Base-by-base conservation (phyloP, 2,329 filamentous ascomycete species). In the Fusarium annulatum region DNA sequence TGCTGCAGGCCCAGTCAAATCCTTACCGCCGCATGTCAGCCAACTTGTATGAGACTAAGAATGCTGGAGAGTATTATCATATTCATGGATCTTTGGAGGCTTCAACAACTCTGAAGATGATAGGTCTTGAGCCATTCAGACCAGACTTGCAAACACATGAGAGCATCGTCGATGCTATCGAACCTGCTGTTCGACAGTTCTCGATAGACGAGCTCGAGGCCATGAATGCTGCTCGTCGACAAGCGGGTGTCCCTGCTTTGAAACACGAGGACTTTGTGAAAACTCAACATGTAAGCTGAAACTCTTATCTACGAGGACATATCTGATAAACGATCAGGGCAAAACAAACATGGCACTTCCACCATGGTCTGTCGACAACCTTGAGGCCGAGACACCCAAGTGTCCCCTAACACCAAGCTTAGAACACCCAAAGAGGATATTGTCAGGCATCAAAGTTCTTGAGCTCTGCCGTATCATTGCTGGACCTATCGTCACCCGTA, bases 391-490 rank as follows among this genome's bases (percentile, higher is more conserved):
- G 10, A 88, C 90, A 6, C 86, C 86, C 6, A 85, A 86, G 12
- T 79, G 81, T 7, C 84, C 83, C 11, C 76, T 89, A 58, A 65
- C 78, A 16, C 46, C 63, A 7, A 71, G 28, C 3, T 52, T 71
- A 6, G 67, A 73, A 5, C 72, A 70, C 7, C 60, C 73, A 19
- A 69, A 62, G 11, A 81, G 81, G 16, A 81, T 84, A 75, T 75
- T 90, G 84, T 67, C 85, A 77, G 92, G 92, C 0, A 86, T 94
- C 79, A 92, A 91, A 72, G 92, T 95, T 10, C 86, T 95, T 9
- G 93, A 95, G 78, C 83, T 95, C 36, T 93, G 92, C 78, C 90
- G 92, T 45, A 91, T 94, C 76, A 94, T 95, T 71, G 93, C 93
- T 7, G 92, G 92, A 0, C 92, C 92, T n/a, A 89, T 91, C 9